Base-by-base conservation (phyloP, 2,329 filamentous ascomycete genomes). In the Zymoseptoria ardabiliae region DNA sequence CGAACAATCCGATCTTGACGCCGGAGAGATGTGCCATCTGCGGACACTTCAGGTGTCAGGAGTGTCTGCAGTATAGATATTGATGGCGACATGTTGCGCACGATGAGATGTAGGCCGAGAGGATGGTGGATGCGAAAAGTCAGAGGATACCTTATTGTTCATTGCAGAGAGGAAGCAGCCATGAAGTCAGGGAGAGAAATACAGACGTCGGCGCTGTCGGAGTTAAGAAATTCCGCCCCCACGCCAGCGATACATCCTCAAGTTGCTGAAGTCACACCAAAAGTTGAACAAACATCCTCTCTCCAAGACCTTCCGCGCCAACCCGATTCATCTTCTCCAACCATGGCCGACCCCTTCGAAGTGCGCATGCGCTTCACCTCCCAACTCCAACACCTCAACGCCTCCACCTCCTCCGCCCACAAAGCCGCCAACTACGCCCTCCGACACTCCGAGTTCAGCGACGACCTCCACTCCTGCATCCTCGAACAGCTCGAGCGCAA, bases 401-500 rank as follows among this genome's bases (percentile, higher is more conserved):
- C 94, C 11, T 93, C 90, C 4, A 88, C 94, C 59, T 89, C 88
- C 13, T 93, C 91, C 13, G 89, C 91, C 1, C 89, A 93, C 70
- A 97, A 97, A 77, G 90, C 92, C 2, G 93, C 94, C 25, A 88
- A 92, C 73, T 99, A 95, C 85, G 94, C 94, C 13, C 82, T 99
- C 63, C 96, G 91, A 75, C 90, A 96, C 77, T 86, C 86, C 65
- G 92, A 97, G 70, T 90, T 96, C 85, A 91, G 95, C 72, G 95
- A 99, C 78, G 94, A 99, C 75, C 79, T 99, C 68, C 94, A 99
- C 75, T 96, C 90, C 20, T 99, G 95, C 76, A 97, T 99, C 69
- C 77, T 99, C 50, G 94, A 99, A 76, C 93, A 97, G 75, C 82
- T 99, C 28, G 93, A 97, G 75, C 83, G 85, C 69, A 96, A 90